Evolutionary conservation across 2,329 filamentous ascomycete genomes (phyloP), one percentile per base, ranked within the genome.

Genomic region (Aspergillus thermomutatus): DNA sequence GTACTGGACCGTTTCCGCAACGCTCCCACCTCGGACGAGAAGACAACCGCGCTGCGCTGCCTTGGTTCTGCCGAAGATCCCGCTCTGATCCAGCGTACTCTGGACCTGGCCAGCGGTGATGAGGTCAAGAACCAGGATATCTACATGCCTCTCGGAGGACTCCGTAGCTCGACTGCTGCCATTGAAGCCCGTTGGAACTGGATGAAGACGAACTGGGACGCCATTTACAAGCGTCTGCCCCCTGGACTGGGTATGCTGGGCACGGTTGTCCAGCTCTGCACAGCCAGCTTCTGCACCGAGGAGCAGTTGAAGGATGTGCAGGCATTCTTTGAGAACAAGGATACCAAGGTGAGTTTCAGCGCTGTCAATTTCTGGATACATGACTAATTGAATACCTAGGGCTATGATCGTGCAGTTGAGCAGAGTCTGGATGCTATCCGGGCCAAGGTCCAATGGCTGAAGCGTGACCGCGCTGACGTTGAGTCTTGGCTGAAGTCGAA

Each of bases 71-170:
- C 91, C 49, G 87, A 87, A 70, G 83, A 89, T 55, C 87, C 90
- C 1, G 85, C 88, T 63, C 84, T 97, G 50, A 93, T 97, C 72
- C 80, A 94, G 79, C 85, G 86, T 60, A 93, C 92, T 3, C 82
- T 97, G 14, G 83, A 80, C 28, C 80, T 97, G 61, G 82, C 92
- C 31, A 82, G 92, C 56, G 86, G 86, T 72, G 85, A 87, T 60
- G 88, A 96, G 64, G 89, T 97, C 75, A 96, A 95, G 80, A 91
- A 90, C 62, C 93, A 97, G 75, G 93, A 97, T 73, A 87, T 97
- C 62, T 97, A 96, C 78, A 86, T 96, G 71, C 92, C 93, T 1
- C 84, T 94, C 41, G 84, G 86, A 34, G 90, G 90, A 7, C 83
- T 97, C 27, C 86, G 92, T 57, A 84, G 84, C 53, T 91, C 95